Percentiles rank a stretch among this genome's conserved stretches.
These are phyloP conservation scores for Lecanicillium sp. DNA, from an alignment of 2,329 filamentous ascomycete species.

Conservation along the genomic window DNA sequence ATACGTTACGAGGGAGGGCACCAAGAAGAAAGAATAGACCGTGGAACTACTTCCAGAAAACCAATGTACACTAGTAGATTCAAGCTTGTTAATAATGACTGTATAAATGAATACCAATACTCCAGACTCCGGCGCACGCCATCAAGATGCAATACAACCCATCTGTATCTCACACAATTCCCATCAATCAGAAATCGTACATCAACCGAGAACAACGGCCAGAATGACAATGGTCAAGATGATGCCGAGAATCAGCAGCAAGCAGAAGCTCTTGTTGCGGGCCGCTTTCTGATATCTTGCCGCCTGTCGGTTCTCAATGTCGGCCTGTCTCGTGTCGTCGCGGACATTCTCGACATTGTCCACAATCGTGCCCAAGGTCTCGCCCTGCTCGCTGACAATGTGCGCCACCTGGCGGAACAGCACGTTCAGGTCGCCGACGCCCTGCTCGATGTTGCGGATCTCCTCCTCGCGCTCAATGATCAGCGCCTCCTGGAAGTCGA, in stretches of 20 bases:
- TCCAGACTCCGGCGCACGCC: not conserved
- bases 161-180: not conserved
- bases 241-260: constrained; percentile 80
- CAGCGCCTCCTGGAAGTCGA: constrained; percentile 93
- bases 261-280: constrained; percentile 86
- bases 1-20: not conserved
- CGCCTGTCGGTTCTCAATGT: constrained; percentile 77
- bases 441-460: constrained; percentile 96
- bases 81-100: not conserved
- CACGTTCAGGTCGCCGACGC: constrained; percentile 91
- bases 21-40: constrained; percentile 7
- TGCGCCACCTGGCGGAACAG: constrained; percentile 97
- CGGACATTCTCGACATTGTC: constrained; percentile 82
- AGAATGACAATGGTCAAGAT: constrained; percentile 86
- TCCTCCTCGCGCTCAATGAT: constrained; percentile 96
- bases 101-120: not conserved
- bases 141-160: not conserved
- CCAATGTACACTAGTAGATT: too few relatives aligned
- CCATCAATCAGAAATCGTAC: not conserved
- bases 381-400: constrained; percentile 91
- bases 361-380: constrained; percentile 77
- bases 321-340: constrained; percentile 76
- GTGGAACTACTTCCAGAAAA: not conserved
- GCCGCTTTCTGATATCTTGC: constrained; percentile 93
- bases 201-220: constrained; percentile 70